Evolutionary conservation across 1,284 basidiomycete genomes (phyloP).

Genomic region (Dichomitus squalens): DNA sequence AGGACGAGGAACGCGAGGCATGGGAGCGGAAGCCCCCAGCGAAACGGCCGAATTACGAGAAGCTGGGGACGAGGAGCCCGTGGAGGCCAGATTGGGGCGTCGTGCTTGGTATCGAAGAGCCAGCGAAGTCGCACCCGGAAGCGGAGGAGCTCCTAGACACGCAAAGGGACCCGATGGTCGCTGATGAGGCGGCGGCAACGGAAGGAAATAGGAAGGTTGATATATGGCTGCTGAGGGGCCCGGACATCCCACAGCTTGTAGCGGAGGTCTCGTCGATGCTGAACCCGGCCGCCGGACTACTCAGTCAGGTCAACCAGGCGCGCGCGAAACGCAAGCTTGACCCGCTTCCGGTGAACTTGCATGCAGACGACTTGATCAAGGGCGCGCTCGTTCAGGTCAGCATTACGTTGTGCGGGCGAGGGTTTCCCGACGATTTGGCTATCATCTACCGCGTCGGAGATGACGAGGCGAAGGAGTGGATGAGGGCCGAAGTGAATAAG

Average conservation of each 20-base stretch:
- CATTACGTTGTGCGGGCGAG: constrained; percentile 63
- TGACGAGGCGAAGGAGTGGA: constrained; percentile 51
- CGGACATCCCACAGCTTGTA: constrained; percentile 47
- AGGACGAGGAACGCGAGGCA: constrained; percentile 51
- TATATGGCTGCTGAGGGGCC: constrained; percentile 73
- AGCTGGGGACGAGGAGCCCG: constrained; percentile 67
- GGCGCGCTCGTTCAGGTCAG: constrained; percentile 68
- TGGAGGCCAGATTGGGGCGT: constrained; percentile 78
- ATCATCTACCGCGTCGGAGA: constrained; percentile 65
- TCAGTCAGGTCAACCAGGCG: constrained; percentile 58
- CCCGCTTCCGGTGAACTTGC: constrained; percentile 38
- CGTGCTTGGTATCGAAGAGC: constrained; percentile 53
- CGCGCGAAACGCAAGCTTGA: constrained; percentile 55
- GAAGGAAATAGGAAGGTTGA: constrained; percentile 20
- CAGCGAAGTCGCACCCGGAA: constrained; percentile 3
- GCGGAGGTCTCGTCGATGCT: constrained; percentile 43
- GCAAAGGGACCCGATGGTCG: constrained; percentile 34
- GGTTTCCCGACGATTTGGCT: constrained; percentile 74
- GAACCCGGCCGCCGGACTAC: constrained; percentile 45
- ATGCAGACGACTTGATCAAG: constrained; percentile 48
- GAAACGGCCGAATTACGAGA: constrained; percentile 75
- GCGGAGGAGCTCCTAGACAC: neutral
- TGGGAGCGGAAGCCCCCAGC: constrained; percentile 86
- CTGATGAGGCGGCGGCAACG: neutral
- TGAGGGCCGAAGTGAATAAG: constrained; percentile 34